phyloP scores from a whole-genome alignment of 345 rosid genomes.

The Pistacia atlantica region DNA sequence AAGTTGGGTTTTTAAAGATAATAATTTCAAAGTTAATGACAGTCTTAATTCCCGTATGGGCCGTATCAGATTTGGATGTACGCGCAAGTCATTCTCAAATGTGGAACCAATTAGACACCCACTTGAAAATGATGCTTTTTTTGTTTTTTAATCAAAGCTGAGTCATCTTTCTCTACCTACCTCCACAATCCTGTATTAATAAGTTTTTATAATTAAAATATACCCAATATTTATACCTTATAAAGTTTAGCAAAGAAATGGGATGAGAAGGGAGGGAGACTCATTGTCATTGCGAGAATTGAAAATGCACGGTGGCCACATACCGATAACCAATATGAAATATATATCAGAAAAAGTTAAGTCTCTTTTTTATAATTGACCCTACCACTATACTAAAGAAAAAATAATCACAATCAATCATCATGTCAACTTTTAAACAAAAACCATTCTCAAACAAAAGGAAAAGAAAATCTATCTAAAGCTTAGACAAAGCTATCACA shows the following conservation, averaged over 20 bases:
- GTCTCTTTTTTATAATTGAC: neutral
- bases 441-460: no score
- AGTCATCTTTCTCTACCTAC: conserved; percentile 26
- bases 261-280: no score
- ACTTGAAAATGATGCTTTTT: conserved; percentile 9
- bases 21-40: neutral
- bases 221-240: no score
- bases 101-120: conserved; percentile 21
- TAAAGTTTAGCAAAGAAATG: no score
- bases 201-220: no score
- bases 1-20: neutral
- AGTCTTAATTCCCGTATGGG: neutral
- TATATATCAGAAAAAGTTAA: neutral
- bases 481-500: no score
- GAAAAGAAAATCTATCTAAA: no score
- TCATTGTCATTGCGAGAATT: no score
- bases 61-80: neutral
- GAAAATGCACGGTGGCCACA: neutral
- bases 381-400: neutral
- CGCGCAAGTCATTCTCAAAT: neutral
- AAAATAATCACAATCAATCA: neutral
- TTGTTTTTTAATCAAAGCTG: conserved; percentile 16
- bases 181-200: neutral
- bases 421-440: no score
- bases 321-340: neutral